Percentiles rank a stretch among this genome's conserved stretches.
phyloP scores from a whole-genome alignment of 257 asterid species.

The Ballota nigra region DNA sequence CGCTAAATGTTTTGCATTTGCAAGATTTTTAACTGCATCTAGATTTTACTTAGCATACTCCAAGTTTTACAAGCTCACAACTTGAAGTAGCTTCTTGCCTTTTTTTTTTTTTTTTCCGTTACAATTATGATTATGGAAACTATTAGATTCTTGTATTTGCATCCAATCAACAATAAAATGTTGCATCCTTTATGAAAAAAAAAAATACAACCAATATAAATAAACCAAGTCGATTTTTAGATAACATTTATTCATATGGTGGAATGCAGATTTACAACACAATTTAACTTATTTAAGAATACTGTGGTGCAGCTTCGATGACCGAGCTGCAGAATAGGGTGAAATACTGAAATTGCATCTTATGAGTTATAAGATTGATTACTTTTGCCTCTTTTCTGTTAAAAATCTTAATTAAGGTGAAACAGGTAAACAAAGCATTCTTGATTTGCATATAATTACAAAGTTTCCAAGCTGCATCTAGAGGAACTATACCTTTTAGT shows the following conservation, averaged over 20 bases:
- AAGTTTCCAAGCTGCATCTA: neutral
- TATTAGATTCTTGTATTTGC: constrained; percentile 8
- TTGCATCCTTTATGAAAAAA: neutral
- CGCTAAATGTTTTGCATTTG: neutral
- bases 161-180: constrained; percentile 1
- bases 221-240: neutral
- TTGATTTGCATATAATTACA: constrained; percentile 12
- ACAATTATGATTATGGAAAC: constrained; percentile 10
- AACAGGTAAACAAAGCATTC: neutral
- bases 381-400: neutral
- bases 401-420: neutral
- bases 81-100: constrained; percentile 6
- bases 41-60: constrained; percentile 1
- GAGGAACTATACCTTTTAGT: neutral
- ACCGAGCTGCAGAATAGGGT: neutral
- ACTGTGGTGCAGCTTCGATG: constrained; percentile 8
- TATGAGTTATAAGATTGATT: neutral
- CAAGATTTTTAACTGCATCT: constrained; percentile 2
- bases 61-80: neutral
- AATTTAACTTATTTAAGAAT: constrained; percentile 6
- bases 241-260: neutral
- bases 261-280: neutral
- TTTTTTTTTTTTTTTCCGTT: neutral
- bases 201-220: neutral
- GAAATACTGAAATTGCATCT: constrained; percentile 2